Base-by-base conservation (phyloP, 2,329 filamentous ascomycete species). In the Elsinoe ampelina region DNA sequence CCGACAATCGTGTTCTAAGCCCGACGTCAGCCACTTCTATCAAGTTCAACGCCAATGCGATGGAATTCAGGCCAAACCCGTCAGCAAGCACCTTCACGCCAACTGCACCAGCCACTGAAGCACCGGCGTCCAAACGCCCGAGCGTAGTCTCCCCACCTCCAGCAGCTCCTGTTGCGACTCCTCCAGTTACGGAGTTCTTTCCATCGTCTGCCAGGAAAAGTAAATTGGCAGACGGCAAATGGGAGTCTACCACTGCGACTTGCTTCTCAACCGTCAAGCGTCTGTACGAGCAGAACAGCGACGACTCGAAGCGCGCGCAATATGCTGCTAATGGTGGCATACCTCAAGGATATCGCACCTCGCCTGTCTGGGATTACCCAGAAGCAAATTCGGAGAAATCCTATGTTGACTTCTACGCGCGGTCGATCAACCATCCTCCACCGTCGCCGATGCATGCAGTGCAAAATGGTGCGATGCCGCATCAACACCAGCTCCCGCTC, bases 11-110 rank as follows among this genome's bases (percentile, higher is more conserved):
- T 32, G 63, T 71, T 5, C 76, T 78, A 59, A 80, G 79, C 34
- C 79, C 80, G 8, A 74, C 73, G 1, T 80, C 80, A 5, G 76
- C 74, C 15, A 67, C 69, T 1, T 76, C 78, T 3, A 77, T 73
- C 5, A 77, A 78, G 58, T 79, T 85, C 68, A 84, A 84, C 61
- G 81, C 80, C 35, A 79, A 77, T 55, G 83, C 82, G 0, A 73
- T 78, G 66, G 90, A 95, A 65, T 97, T 96, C 72, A 84, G 86
- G 61, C 93, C 92, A 15, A 95, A 86, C 64, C 84, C 88, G 3
- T 86, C 86, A 60, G 90, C 91, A 0, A 80, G 81, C 43, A 78
- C 85, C 1, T 97, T 98, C 72, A 92, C 84, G 63, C 92, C 87
- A 4, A 87, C 81, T 47, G 78, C 81, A 61, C 78, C 78, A 62